phyloP scores from a whole-genome alignment of 2,329 filamentous ascomycete genomes.

The Lasiodiplodia sp. region DNA sequence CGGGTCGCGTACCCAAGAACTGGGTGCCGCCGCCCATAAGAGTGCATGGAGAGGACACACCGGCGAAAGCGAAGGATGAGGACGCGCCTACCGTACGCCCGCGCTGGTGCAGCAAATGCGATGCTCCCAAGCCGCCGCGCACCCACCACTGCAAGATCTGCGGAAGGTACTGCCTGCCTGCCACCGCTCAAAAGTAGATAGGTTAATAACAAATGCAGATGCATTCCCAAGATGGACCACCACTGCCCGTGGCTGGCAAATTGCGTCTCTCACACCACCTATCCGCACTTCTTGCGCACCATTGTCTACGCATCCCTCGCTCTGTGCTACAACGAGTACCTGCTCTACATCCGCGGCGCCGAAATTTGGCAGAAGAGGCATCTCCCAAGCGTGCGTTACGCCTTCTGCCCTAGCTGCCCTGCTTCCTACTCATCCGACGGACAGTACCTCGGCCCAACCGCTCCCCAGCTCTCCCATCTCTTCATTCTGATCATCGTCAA shows the following conservation, averaged over 20 bases:
- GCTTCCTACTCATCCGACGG: conserved; percentile 10
- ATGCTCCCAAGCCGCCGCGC: conserved; percentile 75
- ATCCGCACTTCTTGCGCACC: conserved; percentile 84
- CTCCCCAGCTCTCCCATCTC: conserved; percentile 64
- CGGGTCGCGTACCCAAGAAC: conserved; percentile 60
- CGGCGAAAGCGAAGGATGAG: conserved; percentile 45
- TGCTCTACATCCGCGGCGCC: conserved; percentile 66
- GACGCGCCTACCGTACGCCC: conserved; percentile 36
- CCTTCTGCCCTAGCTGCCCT: conserved; percentile 22
- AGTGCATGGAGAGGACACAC: conserved; percentile 33
- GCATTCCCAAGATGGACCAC: conserved; percentile 83
- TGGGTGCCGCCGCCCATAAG: conserved; percentile 47
- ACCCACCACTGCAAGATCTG: conserved; percentile 85
- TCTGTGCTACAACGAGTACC: conserved; percentile 66
- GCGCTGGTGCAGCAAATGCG: conserved; percentile 79
- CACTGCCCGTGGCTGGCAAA: conserved; percentile 87
- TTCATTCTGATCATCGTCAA: conserved; percentile 66
- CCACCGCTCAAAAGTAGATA: not conserved
- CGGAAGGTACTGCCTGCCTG: conserved; percentile 54
- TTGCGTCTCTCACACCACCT: conserved; percentile 82
- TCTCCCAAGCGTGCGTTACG: conserved; percentile 67
- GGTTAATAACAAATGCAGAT: conserved; percentile 51
- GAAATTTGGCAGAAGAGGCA: conserved; percentile 70
- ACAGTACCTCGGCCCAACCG: conserved; percentile 73
- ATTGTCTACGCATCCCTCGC: conserved; percentile 71